Base-by-base conservation (phyloP, 2,329 filamentous ascomycete species). In the Magnaporthiopsis incrustans region DNA sequence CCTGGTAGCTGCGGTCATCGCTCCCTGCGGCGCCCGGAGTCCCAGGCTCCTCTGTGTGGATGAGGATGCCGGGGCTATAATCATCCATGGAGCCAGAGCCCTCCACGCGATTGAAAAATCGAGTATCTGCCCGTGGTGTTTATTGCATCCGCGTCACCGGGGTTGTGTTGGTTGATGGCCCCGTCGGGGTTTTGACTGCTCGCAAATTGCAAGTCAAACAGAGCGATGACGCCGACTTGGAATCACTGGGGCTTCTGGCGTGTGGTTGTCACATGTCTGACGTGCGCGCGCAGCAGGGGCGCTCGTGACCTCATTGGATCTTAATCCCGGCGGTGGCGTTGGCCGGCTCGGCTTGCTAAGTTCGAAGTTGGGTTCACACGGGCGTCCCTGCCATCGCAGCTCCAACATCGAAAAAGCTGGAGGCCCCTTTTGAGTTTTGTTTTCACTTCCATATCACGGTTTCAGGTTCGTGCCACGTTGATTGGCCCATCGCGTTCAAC, bases 1-100 rank as follows among this genome's bases (percentile, higher is more conserved):
- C 63, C 53, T 66, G 66, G 27, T 62, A 66, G 64, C 66, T 68
- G 64, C 57, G 65, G 58, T 66, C 63, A 15, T 65, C 64, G 18
- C 18, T 27, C 18, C 58, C 62, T 22, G 18, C 18, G 7, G 53
- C 27, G n/a, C 58, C 62, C 25, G 25, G 58, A n/a, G 60, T 58
- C 59, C 27, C 27, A 62, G 71, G 67, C 58, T 71, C 66, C 62
- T 71, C 68, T 30, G 68, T 65, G 64, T 70, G 67, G 64, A 71
- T 70, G 53, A 76, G 69, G 50, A 76, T 69, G 59, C 77, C 74
- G 62, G 72, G 68, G 50, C 76, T 73, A 67, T 77, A 75, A 66
- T 79, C 75, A 65, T 79, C 77, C 75, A 79, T 79, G 62, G 30
- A 57, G 35, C 64, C 27, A 62, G 35, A 64, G 35, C 57, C 67